Evolutionary conservation across 2,329 filamentous ascomycete genomes (phyloP).

Genomic region (Boeremia exigua): DNA sequence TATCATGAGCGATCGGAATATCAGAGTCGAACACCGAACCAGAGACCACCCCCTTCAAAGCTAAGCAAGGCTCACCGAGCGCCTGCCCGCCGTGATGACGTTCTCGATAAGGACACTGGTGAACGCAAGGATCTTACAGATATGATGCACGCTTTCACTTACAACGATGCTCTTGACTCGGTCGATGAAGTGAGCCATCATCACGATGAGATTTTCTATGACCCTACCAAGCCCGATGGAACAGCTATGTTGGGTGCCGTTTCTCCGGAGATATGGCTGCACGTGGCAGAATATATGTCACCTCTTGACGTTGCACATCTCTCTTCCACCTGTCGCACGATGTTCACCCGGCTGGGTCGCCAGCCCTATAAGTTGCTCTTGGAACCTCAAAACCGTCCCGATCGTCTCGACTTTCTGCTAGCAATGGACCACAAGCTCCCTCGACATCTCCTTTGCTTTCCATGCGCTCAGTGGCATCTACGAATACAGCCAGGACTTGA

Average conservation of each 20-base stretch:
- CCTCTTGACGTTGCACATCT: constrained; percentile 37
- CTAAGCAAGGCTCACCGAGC: constrained; percentile 32
- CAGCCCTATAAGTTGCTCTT: constrained; percentile 30
- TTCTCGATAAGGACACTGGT: constrained; percentile 41
- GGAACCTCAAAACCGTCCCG: constrained; percentile 52
- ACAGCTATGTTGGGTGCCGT: constrained; percentile 27
- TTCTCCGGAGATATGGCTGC: constrained; percentile 36
- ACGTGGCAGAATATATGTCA: constrained; percentile 33
- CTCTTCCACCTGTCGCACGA: constrained; percentile 37
- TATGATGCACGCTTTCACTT: constrained; percentile 44
- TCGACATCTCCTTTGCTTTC: constrained; percentile 65
- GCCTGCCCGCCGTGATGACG: constrained; percentile 24
- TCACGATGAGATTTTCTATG: constrained; percentile 24
- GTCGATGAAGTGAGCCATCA: constrained; percentile 26
- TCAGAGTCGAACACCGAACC: constrained; percentile 1
- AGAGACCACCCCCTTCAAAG: constrained; percentile 24
- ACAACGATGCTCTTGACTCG: constrained; percentile 30
- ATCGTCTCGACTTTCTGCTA: constrained; percentile 59
- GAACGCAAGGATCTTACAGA: constrained; percentile 42
- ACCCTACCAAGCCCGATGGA: constrained; percentile 31
- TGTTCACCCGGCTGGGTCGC: constrained; percentile 32
- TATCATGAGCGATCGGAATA: constrained; percentile 9
- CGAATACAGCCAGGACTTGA: constrained; percentile 61
- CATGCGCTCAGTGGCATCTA: constrained; percentile 62
- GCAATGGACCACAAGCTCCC: constrained; percentile 60